Base-by-base conservation (phyloP, 2,329 filamentous ascomycete species). In the Venturia asperata region DNA sequence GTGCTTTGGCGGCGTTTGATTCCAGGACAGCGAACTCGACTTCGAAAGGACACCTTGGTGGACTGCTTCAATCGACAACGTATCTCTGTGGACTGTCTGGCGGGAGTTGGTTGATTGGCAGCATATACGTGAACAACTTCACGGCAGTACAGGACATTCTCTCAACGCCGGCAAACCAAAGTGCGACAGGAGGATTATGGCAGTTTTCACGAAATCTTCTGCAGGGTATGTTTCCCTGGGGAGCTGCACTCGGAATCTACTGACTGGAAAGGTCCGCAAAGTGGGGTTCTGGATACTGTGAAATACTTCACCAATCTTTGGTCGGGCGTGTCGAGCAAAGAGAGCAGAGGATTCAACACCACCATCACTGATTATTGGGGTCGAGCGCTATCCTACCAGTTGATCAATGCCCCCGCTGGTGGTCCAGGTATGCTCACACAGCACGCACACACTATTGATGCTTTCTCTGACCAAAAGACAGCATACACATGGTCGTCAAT, bases 331-430 rank as follows among this genome's bases (percentile, higher is more conserved):
- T 69, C 79, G 0, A 78, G 73, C 4, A 94, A 93, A 77, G 70
- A 72, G 1, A 74, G 87, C 66, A 87, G 87, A 19, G 84, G 85
- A 0, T 92, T 82, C 72, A 78, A 87, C 58, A 84, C 83, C 3
- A 89, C 90, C 10, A 81, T 96, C 66, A 96, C 92, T 0, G 92
- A 97, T 77, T 91, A 91, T 75, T 96, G 92, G 80, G 90, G 90
- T 37, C 88, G 92, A 66, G 90, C 90, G 60, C 81, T 96, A n/a
- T 87, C 87, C 1, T 95, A 89, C 76, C 92, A 96, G 77, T 83
- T 96, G 61, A 83, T 96, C 73, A 89, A 93, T 72, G 88, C 85
- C 6, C 82, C 81, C 0, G 77, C 89, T 67, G 92, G 92, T 47
- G 92, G 90, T 0, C 85, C 88, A 21, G 70, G 69, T 67, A 62